These are phyloP conservation scores for Phytophthora fragariae DNA, from an alignment of 352 stramenopile genomes.

Conservation along the genomic window DNA sequence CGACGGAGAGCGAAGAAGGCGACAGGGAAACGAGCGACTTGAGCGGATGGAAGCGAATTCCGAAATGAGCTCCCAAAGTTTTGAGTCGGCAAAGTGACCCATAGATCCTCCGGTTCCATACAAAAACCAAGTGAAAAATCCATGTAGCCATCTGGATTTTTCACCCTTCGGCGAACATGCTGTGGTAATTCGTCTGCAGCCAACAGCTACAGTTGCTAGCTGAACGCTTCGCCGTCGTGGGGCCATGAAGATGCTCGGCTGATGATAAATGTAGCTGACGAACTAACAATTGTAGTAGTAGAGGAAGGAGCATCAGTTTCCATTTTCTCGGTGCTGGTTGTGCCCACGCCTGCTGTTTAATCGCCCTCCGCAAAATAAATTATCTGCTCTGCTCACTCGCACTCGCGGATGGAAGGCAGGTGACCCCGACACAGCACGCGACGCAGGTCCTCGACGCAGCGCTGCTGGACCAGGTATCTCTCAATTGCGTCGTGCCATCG, in stretches of 20 bases:
- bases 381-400: constrained; percentile 26
- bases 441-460: constrained; percentile 53
- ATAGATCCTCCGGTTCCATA: not conserved
- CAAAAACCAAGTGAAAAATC: constrained; percentile 24
- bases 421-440: constrained; percentile 53
- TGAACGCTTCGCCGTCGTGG: no score
- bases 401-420: constrained; percentile 66
- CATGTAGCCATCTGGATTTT: not conserved
- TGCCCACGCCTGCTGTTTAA: not conserved
- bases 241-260: no score
- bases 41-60: constrained; percentile 24
- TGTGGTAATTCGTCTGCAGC: not conserved
- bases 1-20: constrained; percentile 8
- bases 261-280: no score
- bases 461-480: constrained; percentile 52
- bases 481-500: constrained; percentile 67
- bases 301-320: not conserved
- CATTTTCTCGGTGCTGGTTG: not conserved
- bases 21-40: constrained; percentile 15
- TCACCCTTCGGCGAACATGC: not conserved
- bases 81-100: not conserved
- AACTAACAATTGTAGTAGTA: no score
- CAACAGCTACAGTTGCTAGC: no score
- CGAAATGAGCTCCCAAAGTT: constrained; percentile 20
- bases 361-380: constrained; percentile 18